These are phyloP conservation scores for Massariosphaeria phaeospora DNA, from an alignment of 495 filamentous ascomycete species.

Conservation along the genomic window DNA sequence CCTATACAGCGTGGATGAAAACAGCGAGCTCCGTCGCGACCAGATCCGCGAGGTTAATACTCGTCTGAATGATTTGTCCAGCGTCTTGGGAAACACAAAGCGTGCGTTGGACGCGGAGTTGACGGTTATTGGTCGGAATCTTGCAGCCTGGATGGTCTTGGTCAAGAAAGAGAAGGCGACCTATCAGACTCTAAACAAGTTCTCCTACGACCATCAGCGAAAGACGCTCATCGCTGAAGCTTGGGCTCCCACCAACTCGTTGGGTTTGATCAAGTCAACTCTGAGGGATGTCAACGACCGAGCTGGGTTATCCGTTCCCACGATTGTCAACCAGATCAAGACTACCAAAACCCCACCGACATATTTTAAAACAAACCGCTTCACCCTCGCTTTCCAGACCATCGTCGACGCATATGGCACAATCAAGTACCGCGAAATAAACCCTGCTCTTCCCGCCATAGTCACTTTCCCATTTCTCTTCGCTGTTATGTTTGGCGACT, in stretches of 20 bases:
- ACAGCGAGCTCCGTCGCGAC: slow-evolving; percentile 84
- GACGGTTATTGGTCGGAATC: slow-evolving; percentile 79
- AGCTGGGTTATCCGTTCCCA: slow-evolving; percentile 88
- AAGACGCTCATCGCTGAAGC: slow-evolving; percentile 97
- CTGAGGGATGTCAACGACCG: slow-evolving; percentile 94
- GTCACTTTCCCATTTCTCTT: slow-evolving; percentile 98
- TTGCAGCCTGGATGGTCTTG: slow-evolving; percentile 93
- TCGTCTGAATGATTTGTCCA: slow-evolving; percentile 80
- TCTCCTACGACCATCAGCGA: slow-evolving; percentile 90
- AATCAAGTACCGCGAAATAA: slow-evolving; percentile 93
- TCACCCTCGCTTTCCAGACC: slow-evolving; percentile 96
- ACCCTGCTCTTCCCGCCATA: slow-evolving; percentile 89
- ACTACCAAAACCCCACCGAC: slow-evolving; percentile 97
- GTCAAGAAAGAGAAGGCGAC: slow-evolving; percentile 98
- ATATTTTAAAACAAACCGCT: slow-evolving; percentile 94
- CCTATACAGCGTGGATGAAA: slow-evolving; percentile 94
- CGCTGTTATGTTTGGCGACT: slow-evolving; percentile 98
- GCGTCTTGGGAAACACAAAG: slow-evolving; percentile 93
- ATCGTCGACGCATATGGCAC: slow-evolving; percentile 98
- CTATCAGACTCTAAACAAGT: slow-evolving; percentile 93
- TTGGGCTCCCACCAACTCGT: slow-evolving; percentile 88
- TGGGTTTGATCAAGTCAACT: slow-evolving; percentile 90
- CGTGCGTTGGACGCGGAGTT: slow-evolving; percentile 89
- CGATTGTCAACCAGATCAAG: slow-evolving; percentile 93
- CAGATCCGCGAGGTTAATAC: slow-evolving; percentile 97